A percentile compares a stretch with the other conserved stretches of the same genome.
Evolutionary conservation across 2,329 filamentous ascomycete genomes (phyloP).

Genomic region (Sclerotinia trifoliorum): DNA sequence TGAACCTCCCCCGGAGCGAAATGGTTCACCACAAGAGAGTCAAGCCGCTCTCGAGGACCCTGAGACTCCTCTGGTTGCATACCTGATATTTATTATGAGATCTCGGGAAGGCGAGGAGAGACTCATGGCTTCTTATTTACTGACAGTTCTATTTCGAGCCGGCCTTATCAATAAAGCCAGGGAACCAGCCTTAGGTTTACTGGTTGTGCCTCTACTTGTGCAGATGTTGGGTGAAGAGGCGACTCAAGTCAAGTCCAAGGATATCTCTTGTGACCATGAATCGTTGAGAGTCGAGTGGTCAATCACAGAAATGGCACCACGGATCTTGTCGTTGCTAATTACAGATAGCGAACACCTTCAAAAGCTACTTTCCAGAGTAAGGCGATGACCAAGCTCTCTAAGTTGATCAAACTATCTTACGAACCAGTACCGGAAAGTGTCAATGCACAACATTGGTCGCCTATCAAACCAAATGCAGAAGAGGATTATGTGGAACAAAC

Average conservation of each 20-base stretch:
- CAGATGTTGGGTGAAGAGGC: conserved; percentile 59
- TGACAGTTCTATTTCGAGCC: conserved; percentile 67
- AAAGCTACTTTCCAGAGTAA: conserved; percentile 71
- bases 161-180: conserved; percentile 64
- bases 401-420: conserved; percentile 65
- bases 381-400: conserved; percentile 60
- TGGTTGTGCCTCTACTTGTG: conserved; percentile 70
- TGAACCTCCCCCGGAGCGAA: conserved; percentile 7
- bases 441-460: conserved; percentile 55
- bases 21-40: conserved; percentile 23
- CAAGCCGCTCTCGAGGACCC: conserved; percentile 53
- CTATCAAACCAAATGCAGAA: conserved; percentile 29
- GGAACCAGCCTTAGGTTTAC: conserved; percentile 61
- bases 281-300: conserved; percentile 45
- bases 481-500: conserved; percentile 27
- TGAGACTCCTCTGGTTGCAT: conserved; percentile 71
- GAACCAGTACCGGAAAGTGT: conserved; percentile 53
- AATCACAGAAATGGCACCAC: conserved; percentile 69
- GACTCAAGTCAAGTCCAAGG: conserved; percentile 43
- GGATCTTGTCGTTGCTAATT: conserved; percentile 74
- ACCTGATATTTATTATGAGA: conserved; percentile 66
- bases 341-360: conserved; percentile 77
- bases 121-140: conserved; percentile 66
- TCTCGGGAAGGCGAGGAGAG: conserved; percentile 57
- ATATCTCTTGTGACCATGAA: conserved; percentile 42